Conservation (phyloP, 2,329 filamentous ascomycete species). For the Botrytis fabae region DNA sequence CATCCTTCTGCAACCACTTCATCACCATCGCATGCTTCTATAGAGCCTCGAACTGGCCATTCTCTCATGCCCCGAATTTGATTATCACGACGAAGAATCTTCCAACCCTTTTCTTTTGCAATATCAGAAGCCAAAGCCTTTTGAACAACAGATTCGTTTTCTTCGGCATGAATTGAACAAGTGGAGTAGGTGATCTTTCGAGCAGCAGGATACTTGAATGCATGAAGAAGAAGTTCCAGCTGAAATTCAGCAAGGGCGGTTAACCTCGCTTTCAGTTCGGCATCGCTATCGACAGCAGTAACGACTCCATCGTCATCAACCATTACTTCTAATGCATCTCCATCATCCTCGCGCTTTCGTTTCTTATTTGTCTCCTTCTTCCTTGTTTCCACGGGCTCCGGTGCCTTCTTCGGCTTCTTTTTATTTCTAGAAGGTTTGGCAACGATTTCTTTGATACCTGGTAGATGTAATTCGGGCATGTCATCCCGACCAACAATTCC, state of each 20-base stretch:
- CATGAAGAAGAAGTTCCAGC: slow-evolving; percentile 76
- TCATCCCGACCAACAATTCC: slow-evolving; percentile 91
- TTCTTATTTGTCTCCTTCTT: slow-evolving; percentile 37
- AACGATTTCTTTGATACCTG: slow-evolving; percentile 36
- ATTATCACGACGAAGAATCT: slow-evolving; percentile 66
- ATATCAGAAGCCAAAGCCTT: slow-evolving; percentile 67
- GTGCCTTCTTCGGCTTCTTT: slow-evolving; percentile 34
- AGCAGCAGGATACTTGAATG: slow-evolving; percentile 76
- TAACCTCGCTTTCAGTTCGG: slow-evolving; percentile 64
- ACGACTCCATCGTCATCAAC: slow-evolving; percentile 59
- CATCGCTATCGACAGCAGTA: slow-evolving; percentile 52
- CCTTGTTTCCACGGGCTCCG: slow-evolving; percentile 29
- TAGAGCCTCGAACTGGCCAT: slow-evolving; percentile 67
- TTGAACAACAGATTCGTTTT: slow-evolving; percentile 85
- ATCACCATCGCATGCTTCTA: slow-evolving; percentile 51
- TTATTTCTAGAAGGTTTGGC: slow-evolving; percentile 36
- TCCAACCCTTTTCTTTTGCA: slow-evolving; percentile 71
- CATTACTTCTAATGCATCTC: slow-evolving; percentile 39
- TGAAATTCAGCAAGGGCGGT: slow-evolving; percentile 79
- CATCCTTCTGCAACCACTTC: slow-evolving; percentile 67
- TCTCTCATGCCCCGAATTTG: slow-evolving; percentile 74
- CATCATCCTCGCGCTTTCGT: slow-evolving; percentile 38
- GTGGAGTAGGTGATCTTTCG: slow-evolving; percentile 86
- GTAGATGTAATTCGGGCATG: slow-evolving; percentile 66
- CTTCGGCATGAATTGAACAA: slow-evolving; percentile 81